These are phyloP conservation scores for Nothophytophthora sp. DNA, from an alignment of 352 stramenopile genomes.

Conservation along the genomic window DNA sequence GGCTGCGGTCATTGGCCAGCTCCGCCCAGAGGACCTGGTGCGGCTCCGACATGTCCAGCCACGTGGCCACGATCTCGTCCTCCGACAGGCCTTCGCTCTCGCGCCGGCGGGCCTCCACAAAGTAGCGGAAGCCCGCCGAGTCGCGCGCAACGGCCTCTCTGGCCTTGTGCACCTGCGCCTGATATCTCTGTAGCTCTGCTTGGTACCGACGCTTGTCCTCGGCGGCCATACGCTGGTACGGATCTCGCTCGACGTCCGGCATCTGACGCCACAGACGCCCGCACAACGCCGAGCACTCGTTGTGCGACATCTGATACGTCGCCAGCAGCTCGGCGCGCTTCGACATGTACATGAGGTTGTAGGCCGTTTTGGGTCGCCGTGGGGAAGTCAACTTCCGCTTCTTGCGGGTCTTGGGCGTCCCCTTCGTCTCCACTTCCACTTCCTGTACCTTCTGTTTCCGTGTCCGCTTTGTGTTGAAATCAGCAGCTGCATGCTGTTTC, in stretches of 20 bases:
- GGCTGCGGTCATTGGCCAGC: conserved; percentile 24
- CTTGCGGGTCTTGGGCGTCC: conserved; percentile 10
- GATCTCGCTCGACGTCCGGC: conserved; percentile 42
- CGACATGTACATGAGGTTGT: conserved; percentile 69
- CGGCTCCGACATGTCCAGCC: conserved; percentile 33
- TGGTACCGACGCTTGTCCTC: conserved; percentile 57
- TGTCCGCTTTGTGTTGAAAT: conserved; percentile 1
- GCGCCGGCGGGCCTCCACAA: conserved; percentile 30
- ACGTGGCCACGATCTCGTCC: conserved; percentile 33
- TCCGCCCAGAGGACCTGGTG: conserved; percentile 42
- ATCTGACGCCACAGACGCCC: conserved; percentile 65
- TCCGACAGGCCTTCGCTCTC: conserved; percentile 25
- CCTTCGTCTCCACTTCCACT: conserved; percentile 2
- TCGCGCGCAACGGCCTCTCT: conserved; percentile 13
- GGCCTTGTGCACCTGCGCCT: conserved; percentile 10
- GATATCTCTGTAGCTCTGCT: conserved; percentile 32
- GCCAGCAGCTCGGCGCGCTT: conserved; percentile 52
- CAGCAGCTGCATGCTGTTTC: background rate
- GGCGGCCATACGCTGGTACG: conserved; percentile 54
- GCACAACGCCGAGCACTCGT: conserved; percentile 63
- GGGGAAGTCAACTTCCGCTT: conserved; percentile 28
- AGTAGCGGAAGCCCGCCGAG: conserved; percentile 35
- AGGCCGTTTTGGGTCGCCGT: conserved; percentile 45
- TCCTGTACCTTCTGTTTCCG: conserved; percentile 14
- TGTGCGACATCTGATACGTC: conserved; percentile 65